A percentile compares a stretch with the other conserved stretches of the same genome.
phyloP scores from a whole-genome alignment of 441 rosid genomes.

The Codiaeum variegatum region DNA sequence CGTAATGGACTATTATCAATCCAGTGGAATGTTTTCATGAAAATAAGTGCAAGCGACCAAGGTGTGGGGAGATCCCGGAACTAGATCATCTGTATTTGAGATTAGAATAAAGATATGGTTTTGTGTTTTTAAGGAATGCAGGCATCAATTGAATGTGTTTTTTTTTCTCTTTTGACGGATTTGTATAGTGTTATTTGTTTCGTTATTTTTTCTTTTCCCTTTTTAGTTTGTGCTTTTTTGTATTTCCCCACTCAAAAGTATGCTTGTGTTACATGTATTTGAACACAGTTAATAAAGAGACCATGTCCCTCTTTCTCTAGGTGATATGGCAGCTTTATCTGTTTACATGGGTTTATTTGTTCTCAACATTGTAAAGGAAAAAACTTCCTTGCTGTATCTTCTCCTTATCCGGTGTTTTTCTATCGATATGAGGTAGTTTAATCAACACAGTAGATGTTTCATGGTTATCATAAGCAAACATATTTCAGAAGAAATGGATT shows the following conservation, averaged over 20 bases:
- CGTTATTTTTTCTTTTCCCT: not conserved
- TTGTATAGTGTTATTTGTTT: conserved; percentile 19
- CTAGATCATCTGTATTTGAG: conserved; percentile 27
- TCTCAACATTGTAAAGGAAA: not conserved
- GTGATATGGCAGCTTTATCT: no score
- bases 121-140: conserved; percentile 4
- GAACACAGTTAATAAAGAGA: conserved; percentile 17
- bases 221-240: conserved; percentile 8
- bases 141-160: conserved; percentile 8
- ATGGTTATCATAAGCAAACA: not conserved
- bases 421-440: not conserved
- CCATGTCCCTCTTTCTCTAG: not conserved
- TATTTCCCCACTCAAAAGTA: conserved; percentile 4
- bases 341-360: not conserved
- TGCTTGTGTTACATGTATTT: conserved; percentile 19
- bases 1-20: conserved; percentile 23
- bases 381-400: not conserved
- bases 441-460: not conserved
- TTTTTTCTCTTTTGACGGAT: conserved; percentile 17
- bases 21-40: conserved; percentile 16
- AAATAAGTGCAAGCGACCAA: conserved; percentile 7
- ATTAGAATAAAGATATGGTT: conserved; percentile 22
- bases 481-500: not conserved
- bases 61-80: conserved; percentile 19
- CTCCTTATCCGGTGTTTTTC: not conserved